Conservation (phyloP, 1,139 yeast species). For the Candida frijolesensis region DNA sequence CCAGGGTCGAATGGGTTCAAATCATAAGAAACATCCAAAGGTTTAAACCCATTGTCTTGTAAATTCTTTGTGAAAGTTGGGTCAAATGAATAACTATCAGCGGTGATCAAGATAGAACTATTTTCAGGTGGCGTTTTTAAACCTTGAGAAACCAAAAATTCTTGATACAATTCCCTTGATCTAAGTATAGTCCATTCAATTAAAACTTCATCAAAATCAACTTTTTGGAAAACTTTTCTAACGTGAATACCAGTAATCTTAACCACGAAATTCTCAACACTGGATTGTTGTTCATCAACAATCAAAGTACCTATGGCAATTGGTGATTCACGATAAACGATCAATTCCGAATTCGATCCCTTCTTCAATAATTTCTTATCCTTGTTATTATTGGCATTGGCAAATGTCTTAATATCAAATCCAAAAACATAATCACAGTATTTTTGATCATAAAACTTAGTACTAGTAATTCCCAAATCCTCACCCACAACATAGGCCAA, state of each 20-base stretch:
- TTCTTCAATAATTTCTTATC: conserved; percentile 28
- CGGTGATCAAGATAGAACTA: conserved; percentile 35
- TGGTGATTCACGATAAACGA: conserved; percentile 66
- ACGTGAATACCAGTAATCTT: conserved; percentile 61
- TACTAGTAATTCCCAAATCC: conserved; percentile 50
- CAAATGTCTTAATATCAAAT: conserved; percentile 49
- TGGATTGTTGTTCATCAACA: conserved; percentile 38
- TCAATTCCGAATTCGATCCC: conserved; percentile 53
- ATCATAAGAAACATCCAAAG: conserved; percentile 21
- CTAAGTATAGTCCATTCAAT: conserved; percentile 60
- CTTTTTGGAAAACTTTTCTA: conserved; percentile 63
- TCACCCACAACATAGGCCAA: conserved; percentile 38
- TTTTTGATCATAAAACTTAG: conserved; percentile 29
- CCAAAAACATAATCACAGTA: conserved; percentile 52
- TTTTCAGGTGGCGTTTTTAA: conserved; percentile 25
- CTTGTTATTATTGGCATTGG: conserved; percentile 25
- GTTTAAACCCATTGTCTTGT: conserved; percentile 26
- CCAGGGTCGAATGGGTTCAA: conserved; percentile 30
- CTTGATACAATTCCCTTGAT: conserved; percentile 43
- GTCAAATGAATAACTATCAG: conserved; percentile 60
- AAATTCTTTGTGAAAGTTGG: conserved; percentile 35
- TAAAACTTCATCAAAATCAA: conserved; percentile 64
- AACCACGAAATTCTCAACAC: conserved; percentile 43
- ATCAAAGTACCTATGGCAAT: conserved; percentile 57
- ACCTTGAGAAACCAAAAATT: conserved; percentile 25